These are phyloP conservation scores for Gonapodya prolifera DNA, from an alignment of 192 early-diverging fungal species.

Conservation along the genomic window DNA sequence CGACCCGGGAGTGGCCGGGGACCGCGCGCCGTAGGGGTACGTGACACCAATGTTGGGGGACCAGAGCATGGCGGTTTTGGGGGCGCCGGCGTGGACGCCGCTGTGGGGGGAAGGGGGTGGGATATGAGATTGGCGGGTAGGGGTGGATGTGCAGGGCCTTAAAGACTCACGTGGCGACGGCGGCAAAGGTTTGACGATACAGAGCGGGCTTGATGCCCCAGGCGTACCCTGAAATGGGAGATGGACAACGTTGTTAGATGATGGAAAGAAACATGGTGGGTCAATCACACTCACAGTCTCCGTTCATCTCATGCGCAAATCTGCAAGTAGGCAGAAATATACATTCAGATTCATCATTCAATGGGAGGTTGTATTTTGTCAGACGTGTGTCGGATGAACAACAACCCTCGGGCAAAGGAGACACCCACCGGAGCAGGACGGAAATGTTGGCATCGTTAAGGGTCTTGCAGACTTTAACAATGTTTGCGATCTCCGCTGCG, in stretches of 20 bases:
- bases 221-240: background rate
- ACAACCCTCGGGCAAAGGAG: too few species aligned
- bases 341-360: too few species aligned
- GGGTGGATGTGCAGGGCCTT: background rate
- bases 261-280: too few species aligned
- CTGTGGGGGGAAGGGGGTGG: background rate
- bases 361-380: too few species aligned
- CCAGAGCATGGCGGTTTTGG: constrained; percentile 2
- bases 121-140: too few species aligned
- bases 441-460: background rate
- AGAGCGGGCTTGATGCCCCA: background rate
- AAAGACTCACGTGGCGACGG: background rate
- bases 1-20: background rate
- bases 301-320: constrained; percentile 6
- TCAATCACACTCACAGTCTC: background rate
- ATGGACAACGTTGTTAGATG: too few species aligned
- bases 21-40: background rate
- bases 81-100: background rate
- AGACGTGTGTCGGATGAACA: too few species aligned
- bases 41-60: background rate
- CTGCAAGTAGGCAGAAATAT: background rate
- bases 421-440: background rate
- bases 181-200: background rate
- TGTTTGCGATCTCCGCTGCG: background rate
- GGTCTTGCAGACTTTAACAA: background rate